These are phyloP conservation scores for Calonectria fujianensis DNA, from an alignment of 2,329 filamentous ascomycete species.

Conservation along the genomic window DNA sequence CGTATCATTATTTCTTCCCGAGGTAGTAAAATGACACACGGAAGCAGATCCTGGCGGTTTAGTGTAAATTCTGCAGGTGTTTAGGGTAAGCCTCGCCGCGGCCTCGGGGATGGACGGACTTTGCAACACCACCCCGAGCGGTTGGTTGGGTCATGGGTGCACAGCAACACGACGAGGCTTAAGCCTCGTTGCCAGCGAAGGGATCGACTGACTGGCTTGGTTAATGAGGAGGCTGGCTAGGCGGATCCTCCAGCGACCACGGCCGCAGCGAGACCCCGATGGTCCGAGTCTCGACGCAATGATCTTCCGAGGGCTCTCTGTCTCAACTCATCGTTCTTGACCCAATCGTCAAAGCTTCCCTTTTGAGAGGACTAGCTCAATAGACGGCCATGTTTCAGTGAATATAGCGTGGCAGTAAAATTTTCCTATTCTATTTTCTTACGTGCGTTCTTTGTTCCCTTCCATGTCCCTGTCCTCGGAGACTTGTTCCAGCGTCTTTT, in stretches of 20 bases:
- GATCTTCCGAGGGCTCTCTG: neutral
- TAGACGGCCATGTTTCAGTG: neutral
- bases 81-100: neutral
- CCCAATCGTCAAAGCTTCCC: slow-evolving; percentile 9
- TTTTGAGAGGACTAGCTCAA: neutral
- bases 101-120: neutral
- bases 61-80: neutral
- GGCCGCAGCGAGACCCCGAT: neutral
- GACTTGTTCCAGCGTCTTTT: neutral
- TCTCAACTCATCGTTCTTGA: neutral
- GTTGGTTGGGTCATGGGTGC: neutral
- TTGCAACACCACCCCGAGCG: neutral
- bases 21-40: neutral
- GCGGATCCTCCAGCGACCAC: neutral
- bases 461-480: neutral
- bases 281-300: neutral
- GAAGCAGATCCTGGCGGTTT: neutral
- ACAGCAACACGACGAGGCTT: neutral
- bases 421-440: neutral
- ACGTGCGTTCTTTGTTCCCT: neutral
- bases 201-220: neutral
- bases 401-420: neutral
- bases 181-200: neutral
- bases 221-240: neutral
- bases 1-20: neutral